Base-by-base conservation (phyloP, 148 eudicot species). In the Rheum nobile region DNA sequence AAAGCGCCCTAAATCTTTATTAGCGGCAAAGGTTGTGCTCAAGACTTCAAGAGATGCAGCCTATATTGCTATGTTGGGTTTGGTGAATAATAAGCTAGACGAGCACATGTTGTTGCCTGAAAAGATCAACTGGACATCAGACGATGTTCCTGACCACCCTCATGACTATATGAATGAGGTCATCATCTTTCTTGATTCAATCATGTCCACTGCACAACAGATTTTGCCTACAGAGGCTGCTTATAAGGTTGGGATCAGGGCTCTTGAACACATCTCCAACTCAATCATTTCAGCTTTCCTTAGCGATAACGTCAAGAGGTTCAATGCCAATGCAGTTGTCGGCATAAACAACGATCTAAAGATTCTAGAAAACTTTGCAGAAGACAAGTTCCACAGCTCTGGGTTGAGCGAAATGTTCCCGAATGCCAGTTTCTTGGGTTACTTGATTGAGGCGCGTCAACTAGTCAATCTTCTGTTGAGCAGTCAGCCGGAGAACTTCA, bases 401-500 rank as follows among this genome's bases (percentile, higher is more conserved):
- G 96, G 95, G 50, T 76, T 90, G 88, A 82, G 89, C 82, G 89
- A 87, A 80, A 79, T 85, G 72, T 87, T 88, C 75, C 86, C 84
- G 74, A 92, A 90, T 46, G 89, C 88, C 77, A 84, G 84, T 76
- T 89, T 93, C 67, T 81, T 80, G 72, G 79, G 76, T 37, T 89
- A 88, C 84, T 82, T 90, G 74, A 74, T 90, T 38, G 98, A 90
- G 86, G 88, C 85, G 8, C 84, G 96, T 47, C 98, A 93, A 72
- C 55, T 93, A 76, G 17, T 93, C 71, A 90, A 87, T 78, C 93
- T 93, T 83, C 80, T 93, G 24, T 74, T 80, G 76, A 93, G 96
- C 79, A 90, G 90, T 79, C 90, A 90, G 82, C 89, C 98, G 2
- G 96, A 93, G 79, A 89, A 89, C 78, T 93, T 93, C 80, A 89